Percentiles rank a stretch among this genome's conserved stretches.
phyloP scores from a whole-genome alignment of 768 basidiomycete species.

The Rhodotorula toruloides region DNA sequence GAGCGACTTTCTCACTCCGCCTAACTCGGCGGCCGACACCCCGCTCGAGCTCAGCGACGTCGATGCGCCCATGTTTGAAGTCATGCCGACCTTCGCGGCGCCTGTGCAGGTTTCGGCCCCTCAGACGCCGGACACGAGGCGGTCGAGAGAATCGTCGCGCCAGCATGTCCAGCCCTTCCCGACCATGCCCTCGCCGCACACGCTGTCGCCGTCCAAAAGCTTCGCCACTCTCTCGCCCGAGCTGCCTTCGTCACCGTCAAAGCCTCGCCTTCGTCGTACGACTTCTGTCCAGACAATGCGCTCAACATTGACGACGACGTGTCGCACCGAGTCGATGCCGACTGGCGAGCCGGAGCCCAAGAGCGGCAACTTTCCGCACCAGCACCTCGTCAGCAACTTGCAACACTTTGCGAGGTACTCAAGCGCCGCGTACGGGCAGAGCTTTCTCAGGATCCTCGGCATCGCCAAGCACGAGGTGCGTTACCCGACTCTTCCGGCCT shows the following conservation, averaged over 20 bases:
- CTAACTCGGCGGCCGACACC: background rate
- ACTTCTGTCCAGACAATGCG: slow-evolving; percentile 10
- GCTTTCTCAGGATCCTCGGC: slow-evolving; percentile 44
- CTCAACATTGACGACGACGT: slow-evolving; percentile 8
- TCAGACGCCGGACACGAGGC: background rate
- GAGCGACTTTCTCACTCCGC: background rate
- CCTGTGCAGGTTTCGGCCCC: no score
- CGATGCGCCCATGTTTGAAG: background rate
- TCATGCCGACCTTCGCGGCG: no score
- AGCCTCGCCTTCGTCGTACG: background rate
- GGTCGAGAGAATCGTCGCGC: background rate
- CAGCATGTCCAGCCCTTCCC: no score
- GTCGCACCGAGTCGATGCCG: slow-evolving; percentile 1
- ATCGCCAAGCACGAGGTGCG: slow-evolving; percentile 43
- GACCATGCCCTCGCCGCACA: no score
- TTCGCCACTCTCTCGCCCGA: background rate
- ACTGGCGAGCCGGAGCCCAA: slow-evolving; percentile 22
- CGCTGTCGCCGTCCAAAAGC: background rate
- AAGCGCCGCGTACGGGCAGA: slow-evolving; percentile 37
- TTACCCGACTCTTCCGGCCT: background rate
- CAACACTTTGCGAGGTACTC: slow-evolving; percentile 46
- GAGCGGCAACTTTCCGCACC: slow-evolving; percentile 15
- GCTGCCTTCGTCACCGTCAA: background rate
- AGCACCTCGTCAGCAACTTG: slow-evolving; percentile 42
- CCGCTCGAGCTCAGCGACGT: background rate